Percentiles rank a stretch among this genome's conserved stretches.
phyloP scores from a whole-genome alignment of 768 basidiomycete species.

The Naematelia encephala region DNA sequence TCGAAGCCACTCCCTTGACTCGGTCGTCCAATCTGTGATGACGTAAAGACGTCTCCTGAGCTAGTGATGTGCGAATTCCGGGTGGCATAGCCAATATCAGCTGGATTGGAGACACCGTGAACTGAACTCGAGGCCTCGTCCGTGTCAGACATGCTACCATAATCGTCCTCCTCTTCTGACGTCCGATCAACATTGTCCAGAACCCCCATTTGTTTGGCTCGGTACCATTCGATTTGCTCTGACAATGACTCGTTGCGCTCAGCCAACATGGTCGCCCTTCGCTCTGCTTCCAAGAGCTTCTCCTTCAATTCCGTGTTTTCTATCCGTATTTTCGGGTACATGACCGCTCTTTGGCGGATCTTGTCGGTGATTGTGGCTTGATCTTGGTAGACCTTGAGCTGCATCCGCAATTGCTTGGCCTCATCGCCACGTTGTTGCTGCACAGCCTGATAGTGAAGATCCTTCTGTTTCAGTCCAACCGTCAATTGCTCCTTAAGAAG shows the following conservation, averaged over 20 bases:
- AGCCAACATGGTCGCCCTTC: constrained; percentile 3
- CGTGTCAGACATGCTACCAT: neutral
- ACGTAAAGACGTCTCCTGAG: neutral
- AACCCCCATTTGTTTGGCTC: constrained; percentile 35
- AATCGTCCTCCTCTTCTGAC: constrained; percentile 9
- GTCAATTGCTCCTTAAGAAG: constrained; percentile 22
- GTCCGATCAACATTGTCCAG: constrained; percentile 17
- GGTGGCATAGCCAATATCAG: neutral
- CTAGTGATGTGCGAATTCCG: neutral
- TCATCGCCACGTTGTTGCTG: constrained; percentile 5
- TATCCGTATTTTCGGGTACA: constrained; percentile 15
- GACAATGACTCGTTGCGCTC: constrained; percentile 32
- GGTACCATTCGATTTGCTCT: constrained; percentile 19
- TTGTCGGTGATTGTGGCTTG: constrained; percentile 36
- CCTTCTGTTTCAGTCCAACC: constrained; percentile 31
- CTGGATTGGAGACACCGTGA: neutral
- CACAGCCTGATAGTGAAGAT: constrained; percentile 19
- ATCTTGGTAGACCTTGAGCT: constrained; percentile 27
- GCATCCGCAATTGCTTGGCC: constrained; percentile 3
- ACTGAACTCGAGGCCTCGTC: neutral
- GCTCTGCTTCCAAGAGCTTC: constrained; percentile 3
- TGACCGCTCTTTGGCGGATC: constrained; percentile 25
- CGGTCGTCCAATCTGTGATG: neutral
- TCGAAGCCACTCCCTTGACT: neutral
- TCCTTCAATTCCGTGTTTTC: constrained; percentile 12